These are phyloP conservation scores for Naegleria fowleri DNA, from an alignment of 208 protist genomes.

Conservation along the genomic window DNA sequence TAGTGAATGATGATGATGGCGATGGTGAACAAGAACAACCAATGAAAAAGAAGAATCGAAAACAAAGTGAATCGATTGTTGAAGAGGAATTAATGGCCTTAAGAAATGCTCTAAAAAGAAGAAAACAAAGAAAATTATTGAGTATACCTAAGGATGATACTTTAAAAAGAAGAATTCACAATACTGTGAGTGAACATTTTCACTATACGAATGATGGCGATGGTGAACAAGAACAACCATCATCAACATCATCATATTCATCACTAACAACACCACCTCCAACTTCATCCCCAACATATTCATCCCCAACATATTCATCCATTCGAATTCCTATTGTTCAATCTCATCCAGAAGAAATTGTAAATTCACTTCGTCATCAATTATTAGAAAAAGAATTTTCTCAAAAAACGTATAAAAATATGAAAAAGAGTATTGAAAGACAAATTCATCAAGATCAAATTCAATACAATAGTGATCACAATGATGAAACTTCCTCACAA, in stretches of 20 bases:
- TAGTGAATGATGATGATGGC: too few relatives aligned
- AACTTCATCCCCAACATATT: too few relatives aligned
- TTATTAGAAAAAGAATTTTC: background rate
- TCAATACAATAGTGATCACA: background rate
- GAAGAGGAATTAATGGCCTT: background rate
- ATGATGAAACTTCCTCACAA: background rate
- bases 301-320: too few relatives aligned
- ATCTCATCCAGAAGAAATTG: background rate
- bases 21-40: background rate
- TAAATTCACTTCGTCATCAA: background rate
- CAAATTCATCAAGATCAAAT: background rate
- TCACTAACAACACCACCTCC: background rate
- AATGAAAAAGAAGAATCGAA: background rate
- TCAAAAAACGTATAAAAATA: background rate
- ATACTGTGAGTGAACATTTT: too few relatives aligned
- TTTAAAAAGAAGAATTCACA: too few relatives aligned
- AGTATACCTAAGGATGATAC: too few relatives aligned
- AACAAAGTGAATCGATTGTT: background rate
- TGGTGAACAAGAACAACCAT: too few relatives aligned
- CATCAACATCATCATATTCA: too few relatives aligned
- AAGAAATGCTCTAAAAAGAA: background rate
- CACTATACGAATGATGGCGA: too few relatives aligned
- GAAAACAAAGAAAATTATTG: background rate
- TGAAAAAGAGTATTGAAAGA: background rate
- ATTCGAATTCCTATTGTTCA: background rate